Evolutionary conservation across 176 grass and related monocot species (phyloP).

Genomic region (Ensete glaucum): DNA sequence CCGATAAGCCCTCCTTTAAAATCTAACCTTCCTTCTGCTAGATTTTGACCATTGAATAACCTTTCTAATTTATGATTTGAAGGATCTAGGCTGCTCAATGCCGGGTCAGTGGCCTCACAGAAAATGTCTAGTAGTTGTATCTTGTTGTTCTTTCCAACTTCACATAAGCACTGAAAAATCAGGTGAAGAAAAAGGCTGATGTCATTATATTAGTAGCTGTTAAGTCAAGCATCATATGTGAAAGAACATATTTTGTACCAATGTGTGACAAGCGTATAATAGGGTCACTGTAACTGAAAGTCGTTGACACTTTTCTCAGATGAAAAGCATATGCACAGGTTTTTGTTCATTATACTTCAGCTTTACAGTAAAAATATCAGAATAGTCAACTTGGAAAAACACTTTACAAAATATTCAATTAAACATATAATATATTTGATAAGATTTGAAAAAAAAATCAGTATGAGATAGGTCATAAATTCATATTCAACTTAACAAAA

Average conservation of each 20-base stretch:
- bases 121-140: constrained; percentile 80
- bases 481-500: not conserved
- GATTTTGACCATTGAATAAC: constrained; percentile 21
- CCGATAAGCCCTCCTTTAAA: constrained; percentile 34
- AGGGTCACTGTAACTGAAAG: not conserved
- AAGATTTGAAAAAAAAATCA: not conserved
- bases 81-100: constrained; percentile 25
- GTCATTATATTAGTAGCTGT: not conserved
- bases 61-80: constrained; percentile 25
- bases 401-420: not conserved
- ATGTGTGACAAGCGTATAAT: not conserved
- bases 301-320: too few species aligned
- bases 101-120: constrained; percentile 55
- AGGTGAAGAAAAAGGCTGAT: not conserved
- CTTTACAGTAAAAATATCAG: too few species aligned
- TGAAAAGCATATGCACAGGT: too few species aligned
- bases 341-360: too few species aligned
- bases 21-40: constrained; percentile 24
- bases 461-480: not conserved
- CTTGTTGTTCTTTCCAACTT: constrained; percentile 61
- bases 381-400: not conserved
- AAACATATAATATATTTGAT: not conserved
- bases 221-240: not conserved
- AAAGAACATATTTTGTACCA: not conserved
- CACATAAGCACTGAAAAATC: constrained; percentile 68